Percentiles rank a stretch among this genome's conserved stretches.
Evolutionary conservation across 352 stramenopile genomes (phyloP).

Genomic region (Lagenidium sp.): DNA sequence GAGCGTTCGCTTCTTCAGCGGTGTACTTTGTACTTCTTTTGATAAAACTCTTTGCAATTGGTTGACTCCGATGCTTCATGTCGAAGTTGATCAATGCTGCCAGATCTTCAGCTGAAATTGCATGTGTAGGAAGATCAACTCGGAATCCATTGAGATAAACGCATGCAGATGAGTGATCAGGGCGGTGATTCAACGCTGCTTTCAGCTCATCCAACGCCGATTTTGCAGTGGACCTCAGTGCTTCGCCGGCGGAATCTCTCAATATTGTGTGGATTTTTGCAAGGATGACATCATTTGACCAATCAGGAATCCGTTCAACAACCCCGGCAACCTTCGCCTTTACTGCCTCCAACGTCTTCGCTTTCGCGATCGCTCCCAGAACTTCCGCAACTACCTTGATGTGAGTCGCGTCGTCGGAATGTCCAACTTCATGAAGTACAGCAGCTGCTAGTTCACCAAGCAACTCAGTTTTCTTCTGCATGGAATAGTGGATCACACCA

Average conservation of each 20-base stretch:
- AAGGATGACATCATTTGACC: no score
- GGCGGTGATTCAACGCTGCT: no score
- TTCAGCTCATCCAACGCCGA: no score
- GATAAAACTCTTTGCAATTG: conserved; percentile 63
- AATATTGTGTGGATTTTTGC: no score
- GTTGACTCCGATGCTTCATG: conserved; percentile 54
- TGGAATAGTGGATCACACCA: conserved; percentile 34
- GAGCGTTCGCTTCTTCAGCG: conserved; percentile 30
- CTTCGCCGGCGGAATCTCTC: no score
- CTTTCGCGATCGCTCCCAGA: conserved; percentile 40
- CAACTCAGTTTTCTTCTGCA: conserved; percentile 3
- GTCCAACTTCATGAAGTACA: conserved; percentile 36
- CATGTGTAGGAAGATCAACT: conserved; percentile 39
- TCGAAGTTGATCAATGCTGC: conserved; percentile 57
- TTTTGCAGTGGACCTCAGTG: no score
- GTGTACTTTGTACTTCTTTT: conserved; percentile 42
- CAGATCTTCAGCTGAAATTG: conserved; percentile 55
- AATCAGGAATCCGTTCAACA: conserved; percentile 13
- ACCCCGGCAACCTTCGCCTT: conserved; percentile 42
- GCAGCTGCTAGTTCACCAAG: conserved; percentile 36
- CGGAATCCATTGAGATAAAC: conserved; percentile 64
- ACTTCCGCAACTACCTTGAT: conserved; percentile 49
- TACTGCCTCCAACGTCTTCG: conserved; percentile 34
- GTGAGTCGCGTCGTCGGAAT: conserved; percentile 43
- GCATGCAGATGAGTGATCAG: no score